Base-by-base conservation (phyloP, 495 filamentous ascomycete genomes). In the Ramalina intermedia region DNA sequence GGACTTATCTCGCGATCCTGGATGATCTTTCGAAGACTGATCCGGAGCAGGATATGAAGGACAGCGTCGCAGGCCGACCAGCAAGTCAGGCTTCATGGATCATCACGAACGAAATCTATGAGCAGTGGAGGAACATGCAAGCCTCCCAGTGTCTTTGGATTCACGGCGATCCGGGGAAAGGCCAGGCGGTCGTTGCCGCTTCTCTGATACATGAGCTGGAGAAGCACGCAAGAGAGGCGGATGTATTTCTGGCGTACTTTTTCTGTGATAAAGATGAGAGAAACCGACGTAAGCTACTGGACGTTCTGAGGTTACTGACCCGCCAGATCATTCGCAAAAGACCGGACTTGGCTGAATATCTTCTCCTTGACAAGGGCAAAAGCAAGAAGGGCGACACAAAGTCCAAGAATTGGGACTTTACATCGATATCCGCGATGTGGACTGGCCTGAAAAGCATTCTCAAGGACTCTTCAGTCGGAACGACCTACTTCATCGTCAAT, bases 181-280 rank as follows among this genome's bases (percentile, higher is more conserved):
- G 52, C n/a, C 47, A 54, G 35, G 24, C 52, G 3, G 47, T 54
- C 29, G 39, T 54, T 41, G 52, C 52, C 26, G 33, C 17, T 18
- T 50, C 52, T 1, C 8, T 54, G 0, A 37, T 54, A 20, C 21
- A 54, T n/a, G 21, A 54, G 7, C 37, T 54, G 9, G 27, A 43
- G 12, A 40, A 44, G 21, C 52, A 54, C 13, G 24, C 40, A 18
- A 44, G 41, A 29, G 26, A 24, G 7, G 12, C 16, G 7, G 47
- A 46, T 16, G 35, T 39, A 1, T 41, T 50, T 41, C 16, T 54
- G 47, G 52, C 40, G 3, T 54, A 54, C 42, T 54, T 54, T 37
- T 54, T 54, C 26, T 54, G 52, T 23, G 52, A 54, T 37, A 41
- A 54, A 27, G 44, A 50, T 29, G 52, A 54, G 29, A 20, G 39